Evolutionary conservation across 805 yeast genomes (phyloP), one percentile per base, ranked within the genome.

Genomic region (Scheffersomyces lignosus): DNA sequence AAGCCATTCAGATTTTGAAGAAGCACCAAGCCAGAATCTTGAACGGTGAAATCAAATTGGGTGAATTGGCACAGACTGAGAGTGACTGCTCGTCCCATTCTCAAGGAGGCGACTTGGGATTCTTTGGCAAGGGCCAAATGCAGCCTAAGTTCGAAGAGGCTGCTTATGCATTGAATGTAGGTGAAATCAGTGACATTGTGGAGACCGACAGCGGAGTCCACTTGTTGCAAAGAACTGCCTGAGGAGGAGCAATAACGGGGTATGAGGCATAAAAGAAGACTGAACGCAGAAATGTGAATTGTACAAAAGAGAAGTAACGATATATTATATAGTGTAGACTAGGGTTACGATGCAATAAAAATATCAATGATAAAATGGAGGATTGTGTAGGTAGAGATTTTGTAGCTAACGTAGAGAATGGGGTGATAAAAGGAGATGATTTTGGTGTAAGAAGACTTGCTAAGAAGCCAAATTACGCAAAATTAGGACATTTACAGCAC

Each of bases 141-240:
- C 98, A 93, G 62, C 96, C 96, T 24, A 66, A 83, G 40, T 93
- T 93, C 55, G 99, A 93, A 62, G 81, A 81, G 41, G 95, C 93
- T 2, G 82, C 96, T 1, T 91, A 85, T 58, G 81, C 65, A 4
- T 68, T 93, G 47, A 78, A 86, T 46, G 81, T 88, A 15, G 96
- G 96, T 15, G 93, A 90, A 56, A 60, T 85, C 30, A 83, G 93
- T 53, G 85, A 78, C 29, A 77, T 89, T 18, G 85, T 93, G 12
- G 97, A 89, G 63, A 79, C 90, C 13, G 95, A 83, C 52, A 83
- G 95, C 48, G 99, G 99, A 15, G 81, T 88, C 33, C 99, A 93
- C 54, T 59, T 93, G 44, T 81, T 93, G 52, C 84, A 84, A 63
- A 75, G 99, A 58, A 84, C 90, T 1, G 96, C 81, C 6, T 87